These are phyloP conservation scores for Tubosaeta sp. DNA, from an alignment of 768 basidiomycete genomes.

Conservation along the genomic window DNA sequence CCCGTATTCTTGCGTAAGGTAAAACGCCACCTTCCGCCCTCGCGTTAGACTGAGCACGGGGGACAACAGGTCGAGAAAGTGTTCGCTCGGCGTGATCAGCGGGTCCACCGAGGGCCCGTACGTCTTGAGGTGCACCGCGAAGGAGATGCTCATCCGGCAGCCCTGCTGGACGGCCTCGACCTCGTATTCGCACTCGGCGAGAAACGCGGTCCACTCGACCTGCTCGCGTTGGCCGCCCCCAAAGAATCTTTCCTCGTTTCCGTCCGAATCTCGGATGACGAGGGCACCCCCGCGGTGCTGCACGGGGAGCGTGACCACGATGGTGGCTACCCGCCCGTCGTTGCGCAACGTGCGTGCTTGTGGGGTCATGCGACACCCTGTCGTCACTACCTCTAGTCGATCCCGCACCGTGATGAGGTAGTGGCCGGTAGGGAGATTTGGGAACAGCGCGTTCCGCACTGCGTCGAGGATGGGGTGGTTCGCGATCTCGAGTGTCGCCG, in stretches of 20 bases:
- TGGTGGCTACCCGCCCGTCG: constrained; percentile 69
- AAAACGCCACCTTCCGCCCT: constrained; percentile 69
- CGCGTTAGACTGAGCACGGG: constrained; percentile 70
- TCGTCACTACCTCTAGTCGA: constrained; percentile 62
- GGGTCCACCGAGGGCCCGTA: constrained; percentile 64
- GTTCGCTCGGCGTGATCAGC: constrained; percentile 68
- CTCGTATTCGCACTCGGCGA: constrained; percentile 71
- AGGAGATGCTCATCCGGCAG: constrained; percentile 64
- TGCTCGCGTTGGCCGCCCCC: constrained; percentile 59
- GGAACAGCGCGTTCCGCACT: constrained; percentile 67
- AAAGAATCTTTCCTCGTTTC: constrained; percentile 56
- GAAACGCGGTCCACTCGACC: constrained; percentile 76
- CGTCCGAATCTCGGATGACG: constrained; percentile 52
- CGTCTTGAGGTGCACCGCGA: constrained; percentile 64
- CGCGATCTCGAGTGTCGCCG: constrained; percentile 71
- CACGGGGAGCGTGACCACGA: constrained; percentile 70
- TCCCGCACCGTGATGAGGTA: constrained; percentile 67
- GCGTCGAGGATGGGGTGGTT: constrained; percentile 82
- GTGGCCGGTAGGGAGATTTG: constrained; percentile 61
- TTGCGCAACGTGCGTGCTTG: constrained; percentile 51
- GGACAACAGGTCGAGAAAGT: constrained; percentile 65
- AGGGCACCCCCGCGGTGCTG: constrained; percentile 68
- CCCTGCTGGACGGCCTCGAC: constrained; percentile 69
- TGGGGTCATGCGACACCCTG: constrained; percentile 53
- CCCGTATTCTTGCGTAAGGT: constrained; percentile 63